Percentiles rank a stretch among this genome's conserved stretches.
Conservation (phyloP, 768 basidiomycete species). For the Cystofilobasidium bisporidii region DNA sequence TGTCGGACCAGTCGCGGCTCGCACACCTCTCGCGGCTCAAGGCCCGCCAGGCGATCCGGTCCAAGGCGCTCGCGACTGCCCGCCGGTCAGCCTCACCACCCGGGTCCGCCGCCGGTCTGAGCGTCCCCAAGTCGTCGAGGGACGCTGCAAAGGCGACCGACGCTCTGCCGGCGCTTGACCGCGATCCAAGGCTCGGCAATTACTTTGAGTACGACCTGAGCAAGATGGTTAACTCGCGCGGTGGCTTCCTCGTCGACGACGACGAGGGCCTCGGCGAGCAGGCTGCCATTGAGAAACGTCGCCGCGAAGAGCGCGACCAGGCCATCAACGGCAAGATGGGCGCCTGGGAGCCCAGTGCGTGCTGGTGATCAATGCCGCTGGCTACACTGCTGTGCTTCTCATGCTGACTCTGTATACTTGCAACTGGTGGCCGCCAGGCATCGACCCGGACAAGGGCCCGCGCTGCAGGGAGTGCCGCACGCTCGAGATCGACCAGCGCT, state of each 20-base stretch:
- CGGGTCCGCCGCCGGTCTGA: slow-evolving; percentile 4
- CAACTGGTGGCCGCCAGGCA: slow-evolving; percentile 47
- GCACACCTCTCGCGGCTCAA: slow-evolving; percentile 37
- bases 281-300: slow-evolving; percentile 63
- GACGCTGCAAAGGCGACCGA: slow-evolving; percentile 20
- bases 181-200: slow-evolving; percentile 49
- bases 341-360: slow-evolving; percentile 43
- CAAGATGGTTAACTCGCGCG: slow-evolving; percentile 92
- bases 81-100: slow-evolving; percentile 22
- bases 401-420: neutral
- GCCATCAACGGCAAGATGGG: slow-evolving; percentile 49
- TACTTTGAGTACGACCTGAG: slow-evolving; percentile 97
- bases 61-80: slow-evolving; percentile 21
- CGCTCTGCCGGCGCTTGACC: slow-evolving; percentile 31
- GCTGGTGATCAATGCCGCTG: slow-evolving; percentile 16
- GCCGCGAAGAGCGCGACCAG: slow-evolving; percentile 63
- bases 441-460: slow-evolving; percentile 61
- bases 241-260: slow-evolving; percentile 88
- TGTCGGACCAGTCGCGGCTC: slow-evolving; percentile 23
- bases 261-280: slow-evolving; percentile 44
- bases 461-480: slow-evolving; percentile 77
- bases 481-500: slow-evolving; percentile 77
- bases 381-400: neutral
- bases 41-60: slow-evolving; percentile 34
- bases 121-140: slow-evolving; percentile 20